Base-by-base conservation (phyloP, 345 rosid species). In the Hibiscus tridactylites region DNA sequence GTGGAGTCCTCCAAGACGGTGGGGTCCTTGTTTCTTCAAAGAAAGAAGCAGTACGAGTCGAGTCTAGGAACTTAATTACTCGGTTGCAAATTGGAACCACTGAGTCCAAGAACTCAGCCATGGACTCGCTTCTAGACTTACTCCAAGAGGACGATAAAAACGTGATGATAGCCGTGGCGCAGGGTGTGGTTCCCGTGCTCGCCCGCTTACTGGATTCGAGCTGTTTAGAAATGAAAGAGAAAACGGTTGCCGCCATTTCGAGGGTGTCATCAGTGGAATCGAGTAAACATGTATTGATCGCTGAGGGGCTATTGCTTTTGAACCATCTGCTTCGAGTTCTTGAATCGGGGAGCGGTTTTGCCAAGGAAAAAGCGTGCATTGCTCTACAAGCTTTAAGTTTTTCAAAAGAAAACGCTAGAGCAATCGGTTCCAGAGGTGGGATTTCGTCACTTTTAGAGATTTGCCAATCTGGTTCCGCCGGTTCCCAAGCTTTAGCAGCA, bases 371-470 rank as follows among this genome's bases (percentile, higher is more conserved):
- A 44, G 97, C 97, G 50, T 94, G 96, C 73, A n/a, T 88, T 46
- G 91, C 96, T 46, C 82, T 94, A 42, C 95, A 83, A 75, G 86
- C 91, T 13, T 71, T 94, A 21, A 90, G 88, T 74, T 70, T 79
- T 21, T 87, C 95, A 0, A 91, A 82, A 73, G 98, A 91, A 71
- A 88, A 88, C 72, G 96, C 92, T 0, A 88, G 98, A 75, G 88
- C 93, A 0, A 85, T 94, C 28, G 96, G 95, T n/a, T 88, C 84
- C 16, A 85, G 98, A 82, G 96, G 98, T 53, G 97, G 96, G 46
- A 82, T 93, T 80, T 88, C 90, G 9, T 86, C 97, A 26, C 80
- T 93, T 0, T 69, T 94, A 57, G 88, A 91, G 69, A 91, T 90
- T 80, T 94, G 98, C 75, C 86, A 80, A 72, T 84, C 46, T 1